These are phyloP conservation scores for Colletotrichum cuscutae DNA, from an alignment of 2,329 filamentous ascomycete genomes.

Conservation along the genomic window DNA sequence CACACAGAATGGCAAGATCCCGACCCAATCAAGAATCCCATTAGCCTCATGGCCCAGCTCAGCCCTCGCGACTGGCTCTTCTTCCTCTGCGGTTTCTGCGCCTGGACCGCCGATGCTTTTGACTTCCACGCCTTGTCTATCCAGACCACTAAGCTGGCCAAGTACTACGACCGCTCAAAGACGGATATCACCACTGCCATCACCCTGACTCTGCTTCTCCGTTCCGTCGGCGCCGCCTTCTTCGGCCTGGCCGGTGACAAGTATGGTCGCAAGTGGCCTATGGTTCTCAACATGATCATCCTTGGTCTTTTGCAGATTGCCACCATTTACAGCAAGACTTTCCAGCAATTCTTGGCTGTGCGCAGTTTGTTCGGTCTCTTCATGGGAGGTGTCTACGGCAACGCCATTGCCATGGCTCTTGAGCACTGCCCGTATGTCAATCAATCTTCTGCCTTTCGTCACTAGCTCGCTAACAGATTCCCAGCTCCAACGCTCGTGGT, in stretches of 20 bases:
- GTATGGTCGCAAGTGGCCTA: slow-evolving; percentile 85
- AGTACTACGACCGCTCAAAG: slow-evolving; percentile 60
- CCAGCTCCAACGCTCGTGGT: slow-evolving; percentile 73
- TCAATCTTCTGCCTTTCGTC: not conserved
- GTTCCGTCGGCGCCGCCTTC: slow-evolving; percentile 78
- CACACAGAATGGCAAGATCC: slow-evolving; percentile 75
- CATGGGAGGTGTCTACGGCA: slow-evolving; percentile 85
- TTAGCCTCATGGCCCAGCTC: slow-evolving; percentile 74
- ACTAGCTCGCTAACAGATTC: not conserved
- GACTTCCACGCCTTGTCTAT: slow-evolving; percentile 86
- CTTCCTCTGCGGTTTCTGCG: slow-evolving; percentile 77
- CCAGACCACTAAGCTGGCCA: slow-evolving; percentile 76
- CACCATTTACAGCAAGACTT: slow-evolving; percentile 80
- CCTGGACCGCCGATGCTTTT: slow-evolving; percentile 86
- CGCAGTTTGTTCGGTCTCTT: slow-evolving; percentile 79
- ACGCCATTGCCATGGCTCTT: slow-evolving; percentile 81
- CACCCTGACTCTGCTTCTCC: slow-evolving; percentile 78
- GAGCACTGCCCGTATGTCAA: slow-evolving; percentile 74
- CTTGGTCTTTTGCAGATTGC: slow-evolving; percentile 75
- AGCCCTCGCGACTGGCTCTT: slow-evolving; percentile 77
- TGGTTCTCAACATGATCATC: slow-evolving; percentile 83
- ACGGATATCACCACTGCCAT: slow-evolving; percentile 81
- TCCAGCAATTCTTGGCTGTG: slow-evolving; percentile 79
- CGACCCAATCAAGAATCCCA: slow-evolving; percentile 74
- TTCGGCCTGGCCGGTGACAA: slow-evolving; percentile 84